Conservation (phyloP, 2,329 filamentous ascomycete species). For the Talaromyces sp. region DNA sequence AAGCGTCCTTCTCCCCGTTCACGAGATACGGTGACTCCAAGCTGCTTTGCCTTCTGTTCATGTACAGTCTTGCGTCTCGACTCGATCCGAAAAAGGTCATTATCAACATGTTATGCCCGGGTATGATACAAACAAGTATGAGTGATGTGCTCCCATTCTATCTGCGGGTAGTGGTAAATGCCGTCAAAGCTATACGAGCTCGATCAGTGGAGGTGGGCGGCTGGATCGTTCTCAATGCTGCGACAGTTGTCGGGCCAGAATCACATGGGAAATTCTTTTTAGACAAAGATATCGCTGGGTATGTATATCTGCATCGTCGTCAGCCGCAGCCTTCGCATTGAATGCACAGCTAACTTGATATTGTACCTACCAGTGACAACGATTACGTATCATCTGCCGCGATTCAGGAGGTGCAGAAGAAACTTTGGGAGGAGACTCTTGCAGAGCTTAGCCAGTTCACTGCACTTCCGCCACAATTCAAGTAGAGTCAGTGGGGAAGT, state of each 20-base stretch:
- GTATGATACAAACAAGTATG: conserved; percentile 24
- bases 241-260: conserved; percentile 22
- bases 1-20: conserved; percentile 5
- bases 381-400: conserved; percentile 20
- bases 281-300: conserved; percentile 24
- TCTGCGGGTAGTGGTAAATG: conserved; percentile 18
- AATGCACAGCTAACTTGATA: background rate
- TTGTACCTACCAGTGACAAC: conserved; percentile 14
- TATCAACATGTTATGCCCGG: conserved; percentile 29
- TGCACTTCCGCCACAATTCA: conserved; percentile 17
- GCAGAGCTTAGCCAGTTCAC: conserved; percentile 20
- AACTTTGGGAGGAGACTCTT: conserved; percentile 24
- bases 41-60: conserved; percentile 24
- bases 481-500: background rate
- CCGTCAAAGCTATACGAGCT: conserved; percentile 17
- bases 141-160: conserved; percentile 21
- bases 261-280: conserved; percentile 24
- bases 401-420: conserved; percentile 22
- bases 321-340: background rate
- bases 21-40: conserved; percentile 23
- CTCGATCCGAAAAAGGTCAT: conserved; percentile 22
- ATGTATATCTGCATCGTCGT: conserved; percentile 10
- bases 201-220: conserved; percentile 21
- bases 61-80: conserved; percentile 23
- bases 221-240: conserved; percentile 22